Evolutionary conservation across 1,284 basidiomycete genomes (phyloP).

Genomic region (Ustilago sp.): DNA sequence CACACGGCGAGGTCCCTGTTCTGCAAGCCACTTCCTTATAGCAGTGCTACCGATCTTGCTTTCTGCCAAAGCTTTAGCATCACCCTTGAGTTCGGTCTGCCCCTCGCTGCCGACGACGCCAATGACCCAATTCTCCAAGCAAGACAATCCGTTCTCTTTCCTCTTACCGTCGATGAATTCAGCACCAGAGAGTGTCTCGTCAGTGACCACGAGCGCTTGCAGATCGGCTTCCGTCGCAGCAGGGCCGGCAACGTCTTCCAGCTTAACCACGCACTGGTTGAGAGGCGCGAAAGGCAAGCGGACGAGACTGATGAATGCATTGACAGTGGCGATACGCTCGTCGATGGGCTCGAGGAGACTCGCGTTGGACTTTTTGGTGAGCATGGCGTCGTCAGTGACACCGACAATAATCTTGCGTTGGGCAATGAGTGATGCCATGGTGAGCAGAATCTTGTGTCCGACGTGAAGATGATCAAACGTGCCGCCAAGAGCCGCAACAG

Average conservation of each 20-base stretch:
- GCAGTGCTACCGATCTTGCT: constrained; percentile 67
- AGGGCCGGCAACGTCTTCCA: constrained; percentile 64
- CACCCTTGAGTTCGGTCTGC: constrained; percentile 57
- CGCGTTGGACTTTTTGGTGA: constrained; percentile 80
- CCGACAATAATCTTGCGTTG: constrained; percentile 86
- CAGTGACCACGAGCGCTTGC: constrained; percentile 62
- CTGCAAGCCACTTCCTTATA: constrained; percentile 61
- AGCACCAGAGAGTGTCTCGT: constrained; percentile 64
- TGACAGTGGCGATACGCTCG: constrained; percentile 58
- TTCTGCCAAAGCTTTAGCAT: constrained; percentile 57
- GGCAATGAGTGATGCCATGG: constrained; percentile 87
- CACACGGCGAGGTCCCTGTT: constrained; percentile 29
- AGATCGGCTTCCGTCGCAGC: constrained; percentile 61
- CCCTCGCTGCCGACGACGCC: constrained; percentile 60
- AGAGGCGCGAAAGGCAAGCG: constrained; percentile 34
- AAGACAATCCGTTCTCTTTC: constrained; percentile 43
- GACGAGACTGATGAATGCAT: constrained; percentile 56
- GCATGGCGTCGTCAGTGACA: constrained; percentile 80
- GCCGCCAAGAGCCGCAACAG: constrained; percentile 74
- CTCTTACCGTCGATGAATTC: constrained; percentile 57
- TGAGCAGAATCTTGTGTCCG: constrained; percentile 95
- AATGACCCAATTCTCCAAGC: constrained; percentile 58
- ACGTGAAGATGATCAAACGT: constrained; percentile 98
- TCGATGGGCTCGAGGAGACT: constrained; percentile 79
- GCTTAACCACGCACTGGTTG: constrained; percentile 52